Conservation (phyloP, 495 filamentous ascomycete species). For the Neurospora sp. region DNA sequence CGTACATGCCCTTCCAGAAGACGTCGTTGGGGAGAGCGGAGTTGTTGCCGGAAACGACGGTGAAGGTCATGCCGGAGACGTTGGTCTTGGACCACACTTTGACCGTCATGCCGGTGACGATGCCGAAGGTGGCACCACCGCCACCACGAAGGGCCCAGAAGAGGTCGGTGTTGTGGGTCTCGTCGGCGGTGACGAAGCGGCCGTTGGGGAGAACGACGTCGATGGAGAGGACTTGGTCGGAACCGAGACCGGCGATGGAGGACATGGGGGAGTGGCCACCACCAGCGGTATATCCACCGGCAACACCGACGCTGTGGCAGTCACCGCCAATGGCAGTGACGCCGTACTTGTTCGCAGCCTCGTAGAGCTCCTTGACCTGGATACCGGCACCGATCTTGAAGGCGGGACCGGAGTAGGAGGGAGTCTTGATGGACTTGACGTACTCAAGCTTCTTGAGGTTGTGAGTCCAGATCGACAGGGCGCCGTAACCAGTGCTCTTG, state of each 20-base stretch:
- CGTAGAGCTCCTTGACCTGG: conserved; percentile 41
- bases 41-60: conserved; percentile 23
- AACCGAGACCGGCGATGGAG: conserved; percentile 32
- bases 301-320: conserved; percentile 24
- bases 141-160: conserved; percentile 30
- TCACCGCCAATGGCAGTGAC: conserved; percentile 43
- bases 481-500: conserved; percentile 38
- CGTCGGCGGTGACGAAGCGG: conserved; percentile 39
- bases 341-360: conserved; percentile 33
- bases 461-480: conserved; percentile 51
- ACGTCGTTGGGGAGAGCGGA: conserved; percentile 27
- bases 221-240: conserved; percentile 37
- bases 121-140: conserved; percentile 35
- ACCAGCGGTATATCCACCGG: conserved; percentile 33
- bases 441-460: conserved; percentile 24
- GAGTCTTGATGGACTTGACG: conserved; percentile 6
- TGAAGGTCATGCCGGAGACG: conserved; percentile 23
- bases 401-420: conserved; percentile 37
- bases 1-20: conserved; percentile 42
- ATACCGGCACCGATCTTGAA: conserved; percentile 51
- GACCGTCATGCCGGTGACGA: conserved; percentile 41
- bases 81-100: conserved; percentile 34
- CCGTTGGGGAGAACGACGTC: conserved; percentile 42
- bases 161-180: conserved; percentile 40
- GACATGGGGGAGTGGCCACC: conserved; percentile 36